Percentiles rank a stretch among this genome's conserved stretches.
phyloP scores from a whole-genome alignment of 441 rosid genomes.

The Erysimum cheiri region DNA sequence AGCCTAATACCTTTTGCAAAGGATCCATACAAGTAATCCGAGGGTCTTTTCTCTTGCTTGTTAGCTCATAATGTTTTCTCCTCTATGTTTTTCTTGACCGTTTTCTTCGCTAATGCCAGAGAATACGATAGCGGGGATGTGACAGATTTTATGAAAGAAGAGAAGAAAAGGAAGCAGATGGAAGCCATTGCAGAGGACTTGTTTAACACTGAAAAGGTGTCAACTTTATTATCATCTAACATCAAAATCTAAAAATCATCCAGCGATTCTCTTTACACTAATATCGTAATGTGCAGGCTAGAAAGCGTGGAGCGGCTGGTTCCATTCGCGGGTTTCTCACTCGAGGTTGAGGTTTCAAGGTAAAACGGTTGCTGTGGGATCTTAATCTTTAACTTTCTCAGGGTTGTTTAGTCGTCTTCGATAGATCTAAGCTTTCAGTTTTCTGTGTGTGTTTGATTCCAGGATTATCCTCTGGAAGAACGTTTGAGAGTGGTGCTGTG shows the following conservation, averaged over 20 bases:
- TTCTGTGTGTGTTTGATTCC: slow-evolving; percentile 20
- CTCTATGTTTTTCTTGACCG: slow-evolving; percentile 19
- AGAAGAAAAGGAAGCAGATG: slow-evolving; percentile 81
- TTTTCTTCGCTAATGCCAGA: slow-evolving; percentile 45
- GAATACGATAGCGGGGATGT: slow-evolving; percentile 60
- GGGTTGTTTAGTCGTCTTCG: not conserved
- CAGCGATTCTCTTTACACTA: slow-evolving; percentile 5
- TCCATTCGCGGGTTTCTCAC: slow-evolving; percentile 58
- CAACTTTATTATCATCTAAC: slow-evolving; percentile 22
- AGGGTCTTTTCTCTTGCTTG: slow-evolving; percentile 22
- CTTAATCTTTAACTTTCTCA: slow-evolving; percentile 20
- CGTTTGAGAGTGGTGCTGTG: slow-evolving; percentile 18
- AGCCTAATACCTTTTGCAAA: slow-evolving; percentile 88
- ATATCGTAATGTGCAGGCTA: slow-evolving; percentile 56
- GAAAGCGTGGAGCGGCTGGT: slow-evolving; percentile 64
- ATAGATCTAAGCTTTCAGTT: slow-evolving; percentile 22
- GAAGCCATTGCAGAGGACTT: slow-evolving; percentile 94
- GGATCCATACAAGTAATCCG: slow-evolving; percentile 75
- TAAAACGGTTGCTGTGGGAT: slow-evolving; percentile 13
- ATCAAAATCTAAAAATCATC: slow-evolving; percentile 17
- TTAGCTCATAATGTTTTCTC: slow-evolving; percentile 24
- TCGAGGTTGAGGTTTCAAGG: slow-evolving; percentile 42
- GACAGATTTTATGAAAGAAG: slow-evolving; percentile 69
- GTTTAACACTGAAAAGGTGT: slow-evolving; percentile 76
- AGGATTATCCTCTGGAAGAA: not conserved